A percentile compares a stretch with the other conserved stretches of the same genome.
Conservation (phyloP, 106 monocot genomes). For the Ottelia alismoides region DNA sequence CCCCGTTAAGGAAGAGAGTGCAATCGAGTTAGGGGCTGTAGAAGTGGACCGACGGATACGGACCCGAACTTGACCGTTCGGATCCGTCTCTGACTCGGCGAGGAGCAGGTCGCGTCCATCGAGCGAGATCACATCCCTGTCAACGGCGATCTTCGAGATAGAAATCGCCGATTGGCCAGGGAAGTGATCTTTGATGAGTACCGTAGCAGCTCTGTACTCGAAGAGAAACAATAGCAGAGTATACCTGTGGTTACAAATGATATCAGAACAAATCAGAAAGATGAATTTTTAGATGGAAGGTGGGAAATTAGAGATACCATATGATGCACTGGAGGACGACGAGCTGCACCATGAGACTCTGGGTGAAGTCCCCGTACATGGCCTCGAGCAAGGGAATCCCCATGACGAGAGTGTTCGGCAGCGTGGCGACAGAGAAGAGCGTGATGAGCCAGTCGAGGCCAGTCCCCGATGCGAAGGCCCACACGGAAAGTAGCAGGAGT, state of each 20-base stretch:
- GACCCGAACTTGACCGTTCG: slow-evolving; percentile 21
- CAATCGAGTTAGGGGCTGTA: slow-evolving; percentile 6
- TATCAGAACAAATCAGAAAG: neutral
- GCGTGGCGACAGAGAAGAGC: slow-evolving; percentile 41
- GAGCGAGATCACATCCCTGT: slow-evolving; percentile 44
- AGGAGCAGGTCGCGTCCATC: slow-evolving; percentile 16
- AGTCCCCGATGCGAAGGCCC: slow-evolving; percentile 1
- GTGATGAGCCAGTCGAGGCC: slow-evolving; percentile 57
- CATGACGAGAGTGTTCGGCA: slow-evolving; percentile 59
- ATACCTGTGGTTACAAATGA: no score
- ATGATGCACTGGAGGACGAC: slow-evolving; percentile 57
- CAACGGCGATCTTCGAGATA: slow-evolving; percentile 31
- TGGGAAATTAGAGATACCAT: no score
- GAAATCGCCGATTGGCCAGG: slow-evolving; percentile 24
- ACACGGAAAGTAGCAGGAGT: slow-evolving; percentile 13
- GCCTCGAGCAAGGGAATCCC: slow-evolving; percentile 40
- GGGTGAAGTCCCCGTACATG: slow-evolving; percentile 53
- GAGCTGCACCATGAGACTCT: slow-evolving; percentile 51
- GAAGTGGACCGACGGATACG: slow-evolving; percentile 29
- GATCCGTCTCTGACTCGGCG: slow-evolving; percentile 21
- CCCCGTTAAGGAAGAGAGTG: slow-evolving; percentile 7
- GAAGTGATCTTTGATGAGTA: slow-evolving; percentile 31
- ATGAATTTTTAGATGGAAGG: neutral
- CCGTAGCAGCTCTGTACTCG: slow-evolving; percentile 44
- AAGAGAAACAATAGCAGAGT: slow-evolving; percentile 48